Evolutionary conservation across 176 grass and related monocot genomes (phyloP).

Genomic region (Triticum turgidum): DNA sequence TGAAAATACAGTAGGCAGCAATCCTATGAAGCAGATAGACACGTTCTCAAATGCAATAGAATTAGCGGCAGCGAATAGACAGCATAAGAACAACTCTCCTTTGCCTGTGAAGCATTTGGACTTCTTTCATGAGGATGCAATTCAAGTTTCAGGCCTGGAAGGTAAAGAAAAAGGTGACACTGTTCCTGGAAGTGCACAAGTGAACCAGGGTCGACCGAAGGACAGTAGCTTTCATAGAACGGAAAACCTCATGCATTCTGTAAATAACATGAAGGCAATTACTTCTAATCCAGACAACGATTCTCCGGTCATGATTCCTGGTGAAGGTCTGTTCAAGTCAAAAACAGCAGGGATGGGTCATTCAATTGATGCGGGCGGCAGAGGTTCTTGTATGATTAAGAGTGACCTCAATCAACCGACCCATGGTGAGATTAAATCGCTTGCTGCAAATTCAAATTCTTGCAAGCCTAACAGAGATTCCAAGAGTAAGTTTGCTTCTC

Average conservation of each 20-base stretch:
- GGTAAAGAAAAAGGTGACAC: constrained; percentile 35
- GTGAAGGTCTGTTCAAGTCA: constrained; percentile 19
- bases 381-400: not conserved
- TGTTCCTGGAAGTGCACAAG: not conserved
- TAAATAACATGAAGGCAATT: constrained; percentile 23
- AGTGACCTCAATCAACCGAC: constrained; percentile 20
- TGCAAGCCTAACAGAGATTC: constrained; percentile 30
- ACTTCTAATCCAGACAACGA: not conserved
- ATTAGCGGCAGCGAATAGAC: not conserved
- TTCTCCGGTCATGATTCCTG: not conserved
- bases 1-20: constrained; percentile 47
- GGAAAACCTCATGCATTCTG: constrained; percentile 8
- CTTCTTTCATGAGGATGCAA: constrained; percentile 77
- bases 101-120: constrained; percentile 89
- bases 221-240: constrained; percentile 13
- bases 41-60: constrained; percentile 35
- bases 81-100: constrained; percentile 51
- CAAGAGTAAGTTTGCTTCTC: constrained; percentile 37
- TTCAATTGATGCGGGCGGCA: not conserved
- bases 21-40: constrained; percentile 48
- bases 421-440: constrained; percentile 8
- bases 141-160: constrained; percentile 23
- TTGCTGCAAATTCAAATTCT: constrained; percentile 21
- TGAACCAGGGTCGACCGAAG: constrained; percentile 13
- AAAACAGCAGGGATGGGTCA: constrained; percentile 17